Base-by-base conservation (phyloP, 2,329 filamentous ascomycete species). In the Stylonectria norvegica region DNA sequence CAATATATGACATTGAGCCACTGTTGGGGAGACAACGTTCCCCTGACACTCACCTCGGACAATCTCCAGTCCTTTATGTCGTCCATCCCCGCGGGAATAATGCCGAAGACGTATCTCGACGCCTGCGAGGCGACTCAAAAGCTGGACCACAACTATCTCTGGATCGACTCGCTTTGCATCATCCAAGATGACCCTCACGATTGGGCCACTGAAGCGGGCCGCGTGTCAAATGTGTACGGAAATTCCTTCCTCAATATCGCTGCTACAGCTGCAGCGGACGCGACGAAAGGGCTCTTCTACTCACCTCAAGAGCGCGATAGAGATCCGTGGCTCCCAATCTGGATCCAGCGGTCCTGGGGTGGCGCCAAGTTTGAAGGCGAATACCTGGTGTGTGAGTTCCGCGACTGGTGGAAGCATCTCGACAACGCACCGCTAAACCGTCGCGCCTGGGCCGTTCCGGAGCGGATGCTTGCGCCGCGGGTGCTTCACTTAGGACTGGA, bases 111-210 rank as follows among this genome's bases (percentile, higher is more conserved):
- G 1, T 45, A 52, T 12, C 20, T 20, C 1, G 39, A 53, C 2
- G 41, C 48, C 0, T 37, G 36, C 1, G 16, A 36, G 0, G 32
- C 29, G 1, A 19, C 36, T 2, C 33, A 30, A 23, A 15, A 14
- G 2, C 37, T 53, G 2, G 39, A 31, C 0, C 20, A 40, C 5
- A 6, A 34, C 14, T 53, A 47, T 5, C 29, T 54, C 15, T 54
- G 48, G 51, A n/a, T n/a, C n/a, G n/a, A n/a, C n/a, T n/a, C n/a
- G n/a, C n/a, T n/a, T n/a, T n/a, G n/a, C 12, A 45, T 53, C n/a
- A 20, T 49, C 1, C 48, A 54, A 29, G 45, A 50, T 14, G 38
- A 49, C 12, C 16, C 29, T 1, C 7, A 35, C 7, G 48, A 52
- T 18, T 49, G 45, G 42, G 20, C 19, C 1, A 17, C 28, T 1